These are phyloP conservation scores for Plasmodium falciparum DNA, from an alignment of 169 alveolate species.

Conservation along the genomic window DNA sequence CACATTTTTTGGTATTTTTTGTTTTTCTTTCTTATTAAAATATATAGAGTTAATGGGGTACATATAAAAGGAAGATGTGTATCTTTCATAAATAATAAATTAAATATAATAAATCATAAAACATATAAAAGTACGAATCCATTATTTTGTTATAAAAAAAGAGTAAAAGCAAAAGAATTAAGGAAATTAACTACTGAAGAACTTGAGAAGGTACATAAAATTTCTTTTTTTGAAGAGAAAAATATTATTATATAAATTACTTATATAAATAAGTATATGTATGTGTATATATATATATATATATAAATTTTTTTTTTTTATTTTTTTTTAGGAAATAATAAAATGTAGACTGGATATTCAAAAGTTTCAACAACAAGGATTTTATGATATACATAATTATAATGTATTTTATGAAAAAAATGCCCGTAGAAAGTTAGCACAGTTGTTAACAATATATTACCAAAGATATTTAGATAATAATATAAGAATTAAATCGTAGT, in stretches of 20 bases:
- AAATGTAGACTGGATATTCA: conserved; percentile 73
- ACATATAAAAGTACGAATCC: background rate
- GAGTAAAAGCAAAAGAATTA: conserved; percentile 60
- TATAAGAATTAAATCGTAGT: conserved; percentile 36
- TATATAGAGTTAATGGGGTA: conserved; percentile 50
- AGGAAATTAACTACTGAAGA: conserved; percentile 68
- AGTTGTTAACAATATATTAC: conserved; percentile 69
- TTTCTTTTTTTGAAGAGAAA: background rate
- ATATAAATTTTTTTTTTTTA: background rate
- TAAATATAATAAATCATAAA: background rate
- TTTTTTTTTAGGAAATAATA: conserved; percentile 35
- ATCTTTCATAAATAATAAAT: conserved; percentile 27
- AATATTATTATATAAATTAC: background rate
- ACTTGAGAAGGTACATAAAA: conserved; percentile 52
- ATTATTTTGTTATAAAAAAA: conserved; percentile 62
- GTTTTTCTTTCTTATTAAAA: conserved; percentile 24
- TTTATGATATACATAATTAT: conserved; percentile 71
- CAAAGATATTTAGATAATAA: conserved; percentile 73
- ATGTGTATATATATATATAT: conserved; percentile 4
- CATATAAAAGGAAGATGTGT: conserved; percentile 26
- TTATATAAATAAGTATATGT: background rate
- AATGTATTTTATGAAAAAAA: conserved; percentile 63
- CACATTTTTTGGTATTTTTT: conserved; percentile 19
- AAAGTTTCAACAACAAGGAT: conserved; percentile 71
- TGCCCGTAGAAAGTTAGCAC: conserved; percentile 68